Evolutionary conservation across 169 alveolate species (phyloP), one percentile per base, ranked within the genome.

Genomic region (Plasmodium vivax): DNA sequence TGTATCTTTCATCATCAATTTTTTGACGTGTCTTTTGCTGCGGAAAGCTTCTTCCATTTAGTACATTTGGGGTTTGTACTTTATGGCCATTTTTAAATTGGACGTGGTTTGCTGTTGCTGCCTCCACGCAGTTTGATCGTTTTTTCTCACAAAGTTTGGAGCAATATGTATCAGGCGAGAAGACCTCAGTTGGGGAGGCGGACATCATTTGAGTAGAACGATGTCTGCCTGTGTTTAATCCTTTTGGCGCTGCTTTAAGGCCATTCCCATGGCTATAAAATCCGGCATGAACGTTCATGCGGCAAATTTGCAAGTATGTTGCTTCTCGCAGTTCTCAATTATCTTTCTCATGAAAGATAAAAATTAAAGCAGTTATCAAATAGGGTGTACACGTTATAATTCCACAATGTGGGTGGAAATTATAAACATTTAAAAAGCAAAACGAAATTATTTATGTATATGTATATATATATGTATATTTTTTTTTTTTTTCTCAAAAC

Each of bases 341-440:
- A 82, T 56, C 77, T 82, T 82, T 82, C 79, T 54, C 90, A 82
- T 14, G 90, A 82, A 54, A 82, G 90, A 82, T 34, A 82, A 82
- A 14, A 32, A 30, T 23, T 51, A 56, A 82, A 19, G 56, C 36
- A 54, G 56, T 43, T 82, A 30, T 14, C 41, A 30, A 30, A 82
- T 30, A 7, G 8, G 30, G 36, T 30, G 16, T 14, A 51, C 30
- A 54, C n/a, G n/a, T 54, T 36, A 10, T 30, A 82, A 51, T 54
- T 82, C 58, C 38, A 32, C 34, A 56, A 32, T 41, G 71, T 80
- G 2, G 36, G 19, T 12, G 85, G n/a, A 45, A 80, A 80, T 80
- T 80, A 23, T 14, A 10, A 77, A 38, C 58, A 43, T 12, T 41
- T 34, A 80, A 43, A 23, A 38, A 43, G 56, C 7, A 32, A 38